A percentile compares a stretch with the other conserved stretches of the same genome.
Evolutionary conservation across 116 monocot genomes (phyloP).

Genomic region (Phalaenopsis hybrid): DNA sequence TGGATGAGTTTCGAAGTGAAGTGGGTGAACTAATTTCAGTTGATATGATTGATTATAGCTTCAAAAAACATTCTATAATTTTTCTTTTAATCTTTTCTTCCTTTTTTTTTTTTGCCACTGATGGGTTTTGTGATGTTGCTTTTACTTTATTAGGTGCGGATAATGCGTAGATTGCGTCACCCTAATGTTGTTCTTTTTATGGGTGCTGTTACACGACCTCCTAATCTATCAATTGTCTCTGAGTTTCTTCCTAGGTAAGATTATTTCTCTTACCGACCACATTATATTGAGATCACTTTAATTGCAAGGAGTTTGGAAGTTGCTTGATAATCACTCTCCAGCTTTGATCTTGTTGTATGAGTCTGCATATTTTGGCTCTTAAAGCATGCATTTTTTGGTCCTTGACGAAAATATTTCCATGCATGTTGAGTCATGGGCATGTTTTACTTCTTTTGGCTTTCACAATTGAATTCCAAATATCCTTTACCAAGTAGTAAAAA

Average conservation of each 20-base stretch:
- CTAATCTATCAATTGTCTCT: conserved; percentile 92
- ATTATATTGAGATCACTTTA: background rate
- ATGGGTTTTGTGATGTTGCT: conserved; percentile 7
- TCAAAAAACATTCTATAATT: background rate
- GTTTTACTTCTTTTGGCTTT: background rate
- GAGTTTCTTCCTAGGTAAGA: conserved; percentile 92
- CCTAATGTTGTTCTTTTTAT: conserved; percentile 99
- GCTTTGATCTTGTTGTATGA: background rate
- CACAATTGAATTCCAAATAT: background rate
- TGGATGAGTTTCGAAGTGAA: conserved; percentile 97
- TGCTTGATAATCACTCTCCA: background rate
- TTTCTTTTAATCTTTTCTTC: background rate
- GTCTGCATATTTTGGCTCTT: background rate
- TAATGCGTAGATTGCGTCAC: conserved; percentile 96
- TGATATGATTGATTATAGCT: background rate
- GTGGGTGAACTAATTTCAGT: conserved; percentile 25
- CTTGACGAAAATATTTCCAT: background rate
- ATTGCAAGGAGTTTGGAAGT: background rate
- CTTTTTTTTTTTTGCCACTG: conserved; percentile 6
- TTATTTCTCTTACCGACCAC: background rate
- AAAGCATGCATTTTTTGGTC: background rate
- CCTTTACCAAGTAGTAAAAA: background rate
- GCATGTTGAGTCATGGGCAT: background rate
- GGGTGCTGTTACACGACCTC: conserved; percentile 98
- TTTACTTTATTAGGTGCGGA: conserved; percentile 52